Conservation (phyloP, 306 rosid genomes). For the Sindora glabra region DNA sequence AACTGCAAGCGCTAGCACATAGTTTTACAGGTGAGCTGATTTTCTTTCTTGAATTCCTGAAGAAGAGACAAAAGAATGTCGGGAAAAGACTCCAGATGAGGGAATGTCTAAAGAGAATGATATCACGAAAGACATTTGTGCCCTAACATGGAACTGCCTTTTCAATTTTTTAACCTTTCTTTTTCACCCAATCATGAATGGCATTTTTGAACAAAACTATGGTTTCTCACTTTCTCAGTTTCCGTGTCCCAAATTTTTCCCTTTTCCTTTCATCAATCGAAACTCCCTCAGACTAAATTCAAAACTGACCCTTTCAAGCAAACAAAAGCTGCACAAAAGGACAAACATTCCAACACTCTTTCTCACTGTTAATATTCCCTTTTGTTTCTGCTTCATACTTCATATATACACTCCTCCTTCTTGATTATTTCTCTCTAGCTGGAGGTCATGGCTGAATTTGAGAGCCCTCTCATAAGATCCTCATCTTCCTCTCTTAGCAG, state of each 20-base stretch:
- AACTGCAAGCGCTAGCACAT: background rate
- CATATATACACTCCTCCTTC: background rate
- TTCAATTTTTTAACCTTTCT: constrained; percentile 30
- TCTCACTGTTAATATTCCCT: constrained; percentile 57
- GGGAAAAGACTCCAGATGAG: constrained; percentile 35
- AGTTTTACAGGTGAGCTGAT: background rate
- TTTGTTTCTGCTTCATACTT: constrained; percentile 27
- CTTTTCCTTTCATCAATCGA: constrained; percentile 59
- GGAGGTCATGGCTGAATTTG: too few species aligned
- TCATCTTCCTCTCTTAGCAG: constrained; percentile 22
- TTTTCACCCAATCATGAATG: constrained; percentile 74
- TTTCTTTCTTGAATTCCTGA: constrained; percentile 14
- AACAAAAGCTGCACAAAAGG: constrained; percentile 54
- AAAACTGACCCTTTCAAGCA: constrained; percentile 37
- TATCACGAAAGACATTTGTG: constrained; percentile 19
- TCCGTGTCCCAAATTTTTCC: constrained; percentile 43
- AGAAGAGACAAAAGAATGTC: constrained; percentile 48
- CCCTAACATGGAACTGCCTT: constrained; percentile 12
- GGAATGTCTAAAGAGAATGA: constrained; percentile 51
- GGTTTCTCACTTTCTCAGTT: constrained; percentile 52
- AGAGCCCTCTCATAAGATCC: constrained; percentile 13
- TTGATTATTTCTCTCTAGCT: too few species aligned
- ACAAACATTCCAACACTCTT: constrained; percentile 46
- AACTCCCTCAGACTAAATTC: constrained; percentile 34
- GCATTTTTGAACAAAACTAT: constrained; percentile 38